phyloP scores from a whole-genome alignment of 2,329 filamentous ascomycete genomes.

The Orbilia ellipsospora region DNA sequence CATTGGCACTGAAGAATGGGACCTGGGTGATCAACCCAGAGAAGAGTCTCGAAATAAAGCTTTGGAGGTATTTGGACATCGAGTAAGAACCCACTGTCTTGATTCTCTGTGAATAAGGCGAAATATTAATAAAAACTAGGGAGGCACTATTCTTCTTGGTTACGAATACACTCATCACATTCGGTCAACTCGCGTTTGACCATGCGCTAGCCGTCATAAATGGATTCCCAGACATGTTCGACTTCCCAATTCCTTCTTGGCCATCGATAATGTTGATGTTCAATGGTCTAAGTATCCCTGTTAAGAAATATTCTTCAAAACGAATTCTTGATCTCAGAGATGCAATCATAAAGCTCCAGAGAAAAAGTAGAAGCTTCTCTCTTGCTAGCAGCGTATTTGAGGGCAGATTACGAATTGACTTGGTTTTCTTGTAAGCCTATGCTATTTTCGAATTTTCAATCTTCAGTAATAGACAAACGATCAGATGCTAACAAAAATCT shows the following conservation, averaged over 20 bases:
- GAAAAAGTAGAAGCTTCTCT: slow-evolving; percentile 79
- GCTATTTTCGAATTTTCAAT: too few relatives aligned
- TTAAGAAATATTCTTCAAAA: slow-evolving; percentile 26
- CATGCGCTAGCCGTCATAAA: slow-evolving; percentile 74
- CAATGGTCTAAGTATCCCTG: slow-evolving; percentile 64
- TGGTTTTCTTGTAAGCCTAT: slow-evolving; percentile 70
- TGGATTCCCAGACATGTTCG: slow-evolving; percentile 71
- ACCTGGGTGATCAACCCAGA: slow-evolving; percentile 77
- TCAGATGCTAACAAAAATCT: slow-evolving; percentile 35
- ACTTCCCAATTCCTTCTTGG: slow-evolving; percentile 64
- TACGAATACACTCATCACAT: slow-evolving; percentile 76
- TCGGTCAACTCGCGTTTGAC: slow-evolving; percentile 76
- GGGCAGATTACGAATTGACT: slow-evolving; percentile 74
- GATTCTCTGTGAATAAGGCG: not conserved
- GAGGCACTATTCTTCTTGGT: slow-evolving; percentile 79
- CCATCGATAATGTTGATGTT: slow-evolving; percentile 68
- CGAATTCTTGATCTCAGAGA: slow-evolving; percentile 61
- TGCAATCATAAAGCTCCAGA: slow-evolving; percentile 69
- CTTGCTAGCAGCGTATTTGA: slow-evolving; percentile 76
- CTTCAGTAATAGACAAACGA: too few relatives aligned
- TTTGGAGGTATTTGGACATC: slow-evolving; percentile 75
- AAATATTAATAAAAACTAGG: slow-evolving; percentile 58
- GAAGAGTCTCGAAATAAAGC: slow-evolving; percentile 73
- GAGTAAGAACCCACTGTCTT: slow-evolving; percentile 64
- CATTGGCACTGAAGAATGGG: slow-evolving; percentile 73